phyloP scores from a whole-genome alignment of 2,329 filamentous ascomycete genomes.

The Botrytis fragariae region DNA sequence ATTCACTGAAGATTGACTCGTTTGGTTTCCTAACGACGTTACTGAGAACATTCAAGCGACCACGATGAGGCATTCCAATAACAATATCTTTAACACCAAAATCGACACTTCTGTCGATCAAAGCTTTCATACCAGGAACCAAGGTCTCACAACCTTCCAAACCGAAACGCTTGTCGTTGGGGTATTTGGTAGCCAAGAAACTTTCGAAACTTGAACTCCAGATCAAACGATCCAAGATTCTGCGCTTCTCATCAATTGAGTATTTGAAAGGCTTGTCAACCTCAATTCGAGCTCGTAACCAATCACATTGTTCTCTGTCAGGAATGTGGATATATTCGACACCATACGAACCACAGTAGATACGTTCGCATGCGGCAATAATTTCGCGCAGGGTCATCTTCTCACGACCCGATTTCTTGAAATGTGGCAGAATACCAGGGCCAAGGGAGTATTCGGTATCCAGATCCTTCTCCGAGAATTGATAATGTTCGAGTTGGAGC shows the following conservation, averaged over 20 bases:
- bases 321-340: slow-evolving; percentile 99
- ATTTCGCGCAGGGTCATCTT: slow-evolving; percentile 98
- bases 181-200: slow-evolving; percentile 95
- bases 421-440: slow-evolving; percentile 90
- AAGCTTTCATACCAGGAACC: slow-evolving; percentile 97
- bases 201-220: slow-evolving; percentile 98
- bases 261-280: slow-evolving; percentile 95
- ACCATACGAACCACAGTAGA: slow-evolving; percentile 97
- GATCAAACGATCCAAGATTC: slow-evolving; percentile 94
- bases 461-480: slow-evolving; percentile 91
- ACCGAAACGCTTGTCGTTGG: slow-evolving; percentile 99
- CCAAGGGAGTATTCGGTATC: slow-evolving; percentile 89
- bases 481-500: slow-evolving; percentile 88
- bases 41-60: slow-evolving; percentile 93
- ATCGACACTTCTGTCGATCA: slow-evolving; percentile 97
- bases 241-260: slow-evolving; percentile 95
- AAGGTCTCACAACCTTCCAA: slow-evolving; percentile 95
- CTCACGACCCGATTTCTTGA: slow-evolving; percentile 81
- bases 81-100: slow-evolving; percentile 99
- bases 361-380: slow-evolving; percentile 84
- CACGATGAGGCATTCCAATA: slow-evolving; percentile 99
- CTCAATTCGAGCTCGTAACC: slow-evolving; percentile 93
- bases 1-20: slow-evolving; percentile 99
- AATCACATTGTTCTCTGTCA: slow-evolving; percentile 95
- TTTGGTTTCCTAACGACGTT: slow-evolving; percentile 99